Percentiles rank a stretch among this genome's conserved stretches.
These are phyloP conservation scores for Septoria linicola DNA, from an alignment of 2,329 filamentous ascomycete genomes.

Conservation along the genomic window DNA sequence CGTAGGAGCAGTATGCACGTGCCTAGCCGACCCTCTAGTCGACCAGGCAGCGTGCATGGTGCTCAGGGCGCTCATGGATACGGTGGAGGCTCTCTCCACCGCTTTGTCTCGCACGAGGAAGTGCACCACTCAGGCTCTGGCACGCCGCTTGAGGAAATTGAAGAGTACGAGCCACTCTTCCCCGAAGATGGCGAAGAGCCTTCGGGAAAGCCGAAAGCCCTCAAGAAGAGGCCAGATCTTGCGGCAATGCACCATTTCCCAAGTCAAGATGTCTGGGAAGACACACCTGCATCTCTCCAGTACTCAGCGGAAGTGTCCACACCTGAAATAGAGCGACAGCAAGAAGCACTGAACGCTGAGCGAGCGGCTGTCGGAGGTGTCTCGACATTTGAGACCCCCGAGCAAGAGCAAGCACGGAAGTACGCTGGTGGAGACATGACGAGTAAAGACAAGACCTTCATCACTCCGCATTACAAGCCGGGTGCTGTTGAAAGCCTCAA, in stretches of 20 bases:
- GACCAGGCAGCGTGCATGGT: constrained; percentile 56
- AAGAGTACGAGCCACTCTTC: constrained; percentile 94
- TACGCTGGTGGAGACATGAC: constrained; percentile 39
- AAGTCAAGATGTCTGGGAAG: constrained; percentile 96
- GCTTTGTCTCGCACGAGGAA: constrained; percentile 54
- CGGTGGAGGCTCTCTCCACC: constrained; percentile 55
- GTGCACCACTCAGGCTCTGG: constrained; percentile 49
- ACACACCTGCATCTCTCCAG: constrained; percentile 81
- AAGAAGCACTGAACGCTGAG: constrained; percentile 36
- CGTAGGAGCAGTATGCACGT: constrained; percentile 53
- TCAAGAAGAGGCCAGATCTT: constrained; percentile 55
- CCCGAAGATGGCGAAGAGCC: constrained; percentile 66
- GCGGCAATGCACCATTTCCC: constrained; percentile 68
- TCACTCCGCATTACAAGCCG: constrained; percentile 56
- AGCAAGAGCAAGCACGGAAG: constrained; percentile 52
- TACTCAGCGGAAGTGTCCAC: constrained; percentile 77
- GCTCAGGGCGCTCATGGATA: constrained; percentile 23
- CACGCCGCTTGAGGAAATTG: constrained; percentile 79
- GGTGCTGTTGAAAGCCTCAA: constrained; percentile 54
- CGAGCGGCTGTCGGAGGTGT: constrained; percentile 27
- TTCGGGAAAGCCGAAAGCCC: constrained; percentile 53
- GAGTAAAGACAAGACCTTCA: constrained; percentile 53
- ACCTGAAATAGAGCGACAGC: constrained; percentile 54
- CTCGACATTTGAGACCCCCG: constrained; percentile 47
- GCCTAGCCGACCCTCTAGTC: constrained; percentile 64